phyloP scores from a whole-genome alignment of 176 grass and related monocot species.

The Calamus simplicifolius region DNA sequence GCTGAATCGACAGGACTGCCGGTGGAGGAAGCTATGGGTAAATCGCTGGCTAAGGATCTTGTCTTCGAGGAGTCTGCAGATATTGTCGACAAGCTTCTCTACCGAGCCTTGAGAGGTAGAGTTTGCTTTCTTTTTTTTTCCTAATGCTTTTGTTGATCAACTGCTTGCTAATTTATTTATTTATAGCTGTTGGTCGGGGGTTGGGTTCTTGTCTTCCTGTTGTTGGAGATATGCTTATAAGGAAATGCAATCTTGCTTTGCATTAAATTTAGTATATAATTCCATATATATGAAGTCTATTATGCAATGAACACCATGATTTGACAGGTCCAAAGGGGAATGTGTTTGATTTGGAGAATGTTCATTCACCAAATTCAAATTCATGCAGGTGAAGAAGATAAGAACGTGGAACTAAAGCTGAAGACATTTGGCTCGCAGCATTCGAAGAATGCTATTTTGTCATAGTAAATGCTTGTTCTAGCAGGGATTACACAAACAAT shows the following conservation, averaged over 20 bases:
- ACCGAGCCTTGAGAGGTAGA: slow-evolving; percentile 64
- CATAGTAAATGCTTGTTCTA: slow-evolving; percentile 86
- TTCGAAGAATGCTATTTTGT: slow-evolving; percentile 60
- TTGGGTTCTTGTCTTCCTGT: no score
- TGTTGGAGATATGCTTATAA: no score
- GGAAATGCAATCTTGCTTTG: no score
- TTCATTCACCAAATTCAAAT: neutral
- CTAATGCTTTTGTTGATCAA: neutral
- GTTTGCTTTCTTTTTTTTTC: slow-evolving; percentile 18
- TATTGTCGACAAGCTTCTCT: slow-evolving; percentile 62
- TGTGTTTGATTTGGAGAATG: neutral
- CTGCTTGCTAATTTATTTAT: no score
- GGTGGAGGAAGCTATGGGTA: slow-evolving; percentile 91
- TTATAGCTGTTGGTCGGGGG: no score
- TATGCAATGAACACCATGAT: no score
- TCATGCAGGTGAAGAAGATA: slow-evolving; percentile 91
- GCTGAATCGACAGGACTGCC: slow-evolving; percentile 82
- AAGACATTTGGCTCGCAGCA: slow-evolving; percentile 77
- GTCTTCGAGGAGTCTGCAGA: slow-evolving; percentile 70
- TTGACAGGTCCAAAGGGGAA: no score
- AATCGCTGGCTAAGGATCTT: slow-evolving; percentile 84
- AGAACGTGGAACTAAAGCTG: slow-evolving; percentile 94
- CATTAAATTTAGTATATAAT: no score
- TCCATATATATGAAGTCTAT: no score
- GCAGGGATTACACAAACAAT: slow-evolving; percentile 71